Evolutionary conservation across 106 monocot species (phyloP).

Genomic region (Acanthochlamys bracteata): DNA sequence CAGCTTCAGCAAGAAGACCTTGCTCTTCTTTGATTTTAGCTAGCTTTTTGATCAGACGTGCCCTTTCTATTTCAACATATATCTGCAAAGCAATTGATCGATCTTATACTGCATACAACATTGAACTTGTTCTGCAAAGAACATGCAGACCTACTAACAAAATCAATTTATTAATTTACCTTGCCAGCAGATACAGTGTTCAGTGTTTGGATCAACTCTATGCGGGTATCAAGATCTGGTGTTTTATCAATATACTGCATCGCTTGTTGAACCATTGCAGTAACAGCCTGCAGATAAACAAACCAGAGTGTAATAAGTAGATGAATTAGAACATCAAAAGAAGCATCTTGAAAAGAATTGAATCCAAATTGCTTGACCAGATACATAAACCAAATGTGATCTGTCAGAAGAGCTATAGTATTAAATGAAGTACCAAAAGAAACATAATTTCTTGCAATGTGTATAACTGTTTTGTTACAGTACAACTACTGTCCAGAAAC

Average conservation of each 20-base stretch:
- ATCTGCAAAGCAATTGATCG: constrained; percentile 40
- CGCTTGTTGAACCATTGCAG: constrained; percentile 98
- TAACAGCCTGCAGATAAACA: constrained; percentile 59
- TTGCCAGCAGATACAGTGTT: constrained; percentile 96
- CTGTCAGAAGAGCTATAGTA: background rate
- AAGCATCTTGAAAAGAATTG: background rate
- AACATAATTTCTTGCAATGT: background rate
- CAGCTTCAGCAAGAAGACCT: constrained; percentile 93
- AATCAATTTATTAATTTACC: constrained; percentile 26
- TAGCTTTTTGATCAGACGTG: constrained; percentile 82
- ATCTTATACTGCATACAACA: background rate
- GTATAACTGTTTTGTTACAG: too few species aligned
- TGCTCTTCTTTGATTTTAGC: constrained; percentile 99
- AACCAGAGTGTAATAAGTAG: background rate
- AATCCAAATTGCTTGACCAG: background rate
- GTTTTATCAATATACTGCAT: constrained; percentile 95
- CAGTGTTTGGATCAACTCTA: constrained; percentile 91
- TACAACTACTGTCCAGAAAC: too few species aligned
- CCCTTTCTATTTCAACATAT: constrained; percentile 98
- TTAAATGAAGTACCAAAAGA: background rate
- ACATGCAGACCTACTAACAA: background rate
- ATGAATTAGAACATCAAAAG: background rate
- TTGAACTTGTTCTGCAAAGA: background rate
- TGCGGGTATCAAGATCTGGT: constrained; percentile 77
- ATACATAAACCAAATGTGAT: background rate